Percentiles rank a stretch among this genome's conserved stretches.
Conservation (phyloP, 495 filamentous ascomycete species). For the Penicillium fimorum region DNA sequence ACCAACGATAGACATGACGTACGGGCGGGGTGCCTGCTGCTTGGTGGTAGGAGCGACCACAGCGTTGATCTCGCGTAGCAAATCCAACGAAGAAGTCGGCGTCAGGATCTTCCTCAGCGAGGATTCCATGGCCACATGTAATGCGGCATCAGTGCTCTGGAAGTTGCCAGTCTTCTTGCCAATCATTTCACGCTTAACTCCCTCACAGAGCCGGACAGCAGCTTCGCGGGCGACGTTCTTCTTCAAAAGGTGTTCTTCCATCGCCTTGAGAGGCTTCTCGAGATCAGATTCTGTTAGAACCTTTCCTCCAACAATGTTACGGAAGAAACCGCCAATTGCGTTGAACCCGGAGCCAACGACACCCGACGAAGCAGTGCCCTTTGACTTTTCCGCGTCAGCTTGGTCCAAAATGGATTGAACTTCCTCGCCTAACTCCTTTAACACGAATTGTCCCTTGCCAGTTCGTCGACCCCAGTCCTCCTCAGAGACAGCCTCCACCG, state of each 20-base stretch:
- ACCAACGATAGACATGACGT: constrained; percentile 95
- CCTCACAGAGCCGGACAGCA: constrained; percentile 85
- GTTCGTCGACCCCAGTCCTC: constrained; percentile 82
- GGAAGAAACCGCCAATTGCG: constrained; percentile 81
- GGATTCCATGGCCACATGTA: constrained; percentile 81
- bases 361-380: constrained; percentile 50
- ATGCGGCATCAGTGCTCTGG: constrained; percentile 81
- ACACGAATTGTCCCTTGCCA: constrained; percentile 84
- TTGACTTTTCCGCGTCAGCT: constrained; percentile 62
- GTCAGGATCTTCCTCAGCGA: constrained; percentile 93
- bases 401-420: constrained; percentile 83
- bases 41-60: constrained; percentile 60
- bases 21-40: constrained; percentile 65
- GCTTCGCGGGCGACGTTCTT: constrained; percentile 98
- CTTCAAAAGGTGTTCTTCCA: constrained; percentile 91
- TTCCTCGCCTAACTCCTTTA: constrained; percentile 90
- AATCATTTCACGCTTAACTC: constrained; percentile 83
- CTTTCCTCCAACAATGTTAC: constrained; percentile 93
- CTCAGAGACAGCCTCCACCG: constrained; percentile 69
- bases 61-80: constrained; percentile 86
- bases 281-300: constrained; percentile 82
- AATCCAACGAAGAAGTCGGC: constrained; percentile 88
- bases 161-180: constrained; percentile 91
- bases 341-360: constrained; percentile 75
- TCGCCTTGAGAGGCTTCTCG: constrained; percentile 86